These are phyloP conservation scores for Taphrina flavorubra DNA, from an alignment of 1,139 yeast species.

Conservation along the genomic window DNA sequence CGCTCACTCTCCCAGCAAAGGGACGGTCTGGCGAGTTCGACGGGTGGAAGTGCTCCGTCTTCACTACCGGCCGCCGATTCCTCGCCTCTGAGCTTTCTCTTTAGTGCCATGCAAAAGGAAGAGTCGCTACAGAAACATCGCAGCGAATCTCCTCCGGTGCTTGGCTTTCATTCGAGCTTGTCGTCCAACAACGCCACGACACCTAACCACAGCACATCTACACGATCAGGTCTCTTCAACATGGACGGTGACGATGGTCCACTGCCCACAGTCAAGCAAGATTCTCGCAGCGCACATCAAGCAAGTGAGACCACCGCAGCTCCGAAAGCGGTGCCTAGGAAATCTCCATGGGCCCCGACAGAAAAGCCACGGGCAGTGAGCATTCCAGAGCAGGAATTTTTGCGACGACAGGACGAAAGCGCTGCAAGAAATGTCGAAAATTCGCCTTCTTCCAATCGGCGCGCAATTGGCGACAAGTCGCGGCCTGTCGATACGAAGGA, in stretches of 20 bases:
- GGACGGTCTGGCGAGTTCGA: not conserved
- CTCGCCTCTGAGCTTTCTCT: slow-evolving; percentile 28
- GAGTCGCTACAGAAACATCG: not conserved
- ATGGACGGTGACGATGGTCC: slow-evolving; percentile 12
- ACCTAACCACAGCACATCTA: not conserved
- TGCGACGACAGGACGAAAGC: not conserved
- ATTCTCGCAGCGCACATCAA: not conserved
- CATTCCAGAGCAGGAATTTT: slow-evolving; percentile 9
- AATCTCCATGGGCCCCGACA: slow-evolving; percentile 26
- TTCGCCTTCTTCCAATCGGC: not conserved
- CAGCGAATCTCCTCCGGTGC: slow-evolving; percentile 14
- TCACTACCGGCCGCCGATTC: slow-evolving; percentile 9
- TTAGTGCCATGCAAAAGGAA: slow-evolving; percentile 27
- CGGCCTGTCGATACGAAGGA: not conserved
- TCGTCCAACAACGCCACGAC: not conserved
- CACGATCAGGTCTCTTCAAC: slow-evolving; percentile 4
- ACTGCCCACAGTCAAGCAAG: not conserved
- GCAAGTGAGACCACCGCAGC: not conserved
- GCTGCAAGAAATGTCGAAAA: not conserved
- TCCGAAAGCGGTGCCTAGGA: not conserved
- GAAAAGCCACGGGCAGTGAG: slow-evolving; percentile 23
- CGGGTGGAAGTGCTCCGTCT: not conserved
- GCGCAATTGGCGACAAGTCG: not conserved
- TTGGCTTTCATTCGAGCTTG: not conserved
- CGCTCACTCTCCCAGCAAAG: slow-evolving; percentile 2